These are phyloP conservation scores for Eutypella sp. DNA, from an alignment of 2,329 filamentous ascomycete genomes.

Conservation along the genomic window DNA sequence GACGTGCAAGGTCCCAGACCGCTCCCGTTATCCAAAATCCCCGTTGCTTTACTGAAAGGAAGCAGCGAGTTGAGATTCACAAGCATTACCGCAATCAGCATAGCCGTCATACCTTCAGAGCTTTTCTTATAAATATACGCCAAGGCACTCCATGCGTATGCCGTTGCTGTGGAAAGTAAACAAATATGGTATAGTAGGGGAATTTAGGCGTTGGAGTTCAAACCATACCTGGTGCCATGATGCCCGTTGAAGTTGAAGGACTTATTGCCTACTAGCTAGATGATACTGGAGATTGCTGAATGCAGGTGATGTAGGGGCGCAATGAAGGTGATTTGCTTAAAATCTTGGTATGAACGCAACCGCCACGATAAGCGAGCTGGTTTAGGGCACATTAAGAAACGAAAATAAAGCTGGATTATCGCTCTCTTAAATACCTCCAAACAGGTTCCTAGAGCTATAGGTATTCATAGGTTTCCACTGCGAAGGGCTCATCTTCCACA, in stretches of 20 bases:
- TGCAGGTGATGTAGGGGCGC: not conserved
- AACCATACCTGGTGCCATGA: not conserved
- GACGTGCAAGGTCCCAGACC: conserved; percentile 2
- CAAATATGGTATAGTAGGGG: not conserved
- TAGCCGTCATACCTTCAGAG: not conserved
- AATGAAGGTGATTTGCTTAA: not conserved
- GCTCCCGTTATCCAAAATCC: conserved; percentile 1
- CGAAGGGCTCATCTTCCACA: not conserved
- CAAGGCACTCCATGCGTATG: not conserved
- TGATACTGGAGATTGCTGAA: not conserved
- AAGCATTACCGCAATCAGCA: conserved; percentile 1
- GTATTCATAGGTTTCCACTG: not conserved
- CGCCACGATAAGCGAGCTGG: not conserved
- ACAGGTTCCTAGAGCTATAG: not conserved
- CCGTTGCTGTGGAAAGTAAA: not conserved
- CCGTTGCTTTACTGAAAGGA: not conserved
- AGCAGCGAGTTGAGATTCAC: conserved; percentile 1
- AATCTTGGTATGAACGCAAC: not conserved
- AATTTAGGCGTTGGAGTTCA: not conserved
- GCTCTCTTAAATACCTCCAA: not conserved
- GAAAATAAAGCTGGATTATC: not conserved
- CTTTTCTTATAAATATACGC: not conserved
- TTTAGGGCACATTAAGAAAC: too few species aligned
- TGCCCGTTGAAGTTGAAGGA: not conserved
- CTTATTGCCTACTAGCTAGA: not conserved